phyloP scores from a whole-genome alignment of 179 eudicot genomes.

The Gypsophila paniculata region DNA sequence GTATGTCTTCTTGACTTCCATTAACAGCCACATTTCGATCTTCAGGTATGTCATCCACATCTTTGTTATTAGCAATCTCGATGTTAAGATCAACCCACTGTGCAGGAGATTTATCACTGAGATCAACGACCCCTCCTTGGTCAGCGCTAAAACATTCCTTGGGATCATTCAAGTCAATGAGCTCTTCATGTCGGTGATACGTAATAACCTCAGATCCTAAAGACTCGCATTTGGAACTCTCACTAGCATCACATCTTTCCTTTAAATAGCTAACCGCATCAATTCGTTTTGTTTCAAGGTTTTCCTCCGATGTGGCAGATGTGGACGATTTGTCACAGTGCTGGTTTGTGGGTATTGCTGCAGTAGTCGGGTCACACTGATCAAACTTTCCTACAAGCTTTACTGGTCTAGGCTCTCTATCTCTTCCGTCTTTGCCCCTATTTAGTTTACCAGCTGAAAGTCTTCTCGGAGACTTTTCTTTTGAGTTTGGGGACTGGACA shows the following conservation, averaged over 20 bases:
- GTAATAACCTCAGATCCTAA: constrained; percentile 40
- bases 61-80: constrained; percentile 25
- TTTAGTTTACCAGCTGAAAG: constrained; percentile 36
- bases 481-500: constrained; percentile 56
- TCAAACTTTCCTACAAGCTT: constrained; percentile 35
- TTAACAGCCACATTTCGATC: constrained; percentile 21
- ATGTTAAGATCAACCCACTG: constrained; percentile 37
- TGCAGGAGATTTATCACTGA: constrained; percentile 20
- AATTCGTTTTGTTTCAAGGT: constrained; percentile 78
- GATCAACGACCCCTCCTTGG: constrained; percentile 31
- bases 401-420: constrained; percentile 34
- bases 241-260: constrained; percentile 49
- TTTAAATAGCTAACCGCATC: constrained; percentile 71
- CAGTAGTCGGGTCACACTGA: constrained; percentile 27
- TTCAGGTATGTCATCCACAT: constrained; percentile 11
- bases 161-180: constrained; percentile 27
- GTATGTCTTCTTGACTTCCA: constrained; percentile 16
- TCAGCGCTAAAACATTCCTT: constrained; percentile 31
- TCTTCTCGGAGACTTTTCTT: constrained; percentile 47
- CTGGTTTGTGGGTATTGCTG: constrained; percentile 27
- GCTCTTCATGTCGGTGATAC: constrained; percentile 38
- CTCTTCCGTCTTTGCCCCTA: constrained; percentile 34
- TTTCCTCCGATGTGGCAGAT: constrained; percentile 42
- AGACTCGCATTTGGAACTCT: constrained; percentile 50
- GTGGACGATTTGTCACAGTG: constrained; percentile 40